Evolutionary conservation across 495 filamentous ascomycete genomes (phyloP).

Genomic region (Podospora comata): DNA sequence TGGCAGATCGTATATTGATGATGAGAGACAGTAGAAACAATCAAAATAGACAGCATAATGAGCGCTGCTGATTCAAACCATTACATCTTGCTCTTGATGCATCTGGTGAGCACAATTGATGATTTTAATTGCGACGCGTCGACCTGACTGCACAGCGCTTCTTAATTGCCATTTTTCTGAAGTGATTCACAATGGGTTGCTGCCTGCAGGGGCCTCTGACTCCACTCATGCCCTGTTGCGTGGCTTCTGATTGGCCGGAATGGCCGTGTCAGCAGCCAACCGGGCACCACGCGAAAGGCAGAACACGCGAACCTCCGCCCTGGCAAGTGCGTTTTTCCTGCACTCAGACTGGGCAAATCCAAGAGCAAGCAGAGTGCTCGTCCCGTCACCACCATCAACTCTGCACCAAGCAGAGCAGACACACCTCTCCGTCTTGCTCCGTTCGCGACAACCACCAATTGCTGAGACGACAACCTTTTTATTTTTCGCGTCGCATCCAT

Average conservation of each 20-base stretch:
- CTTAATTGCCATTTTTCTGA: conserved; percentile 28
- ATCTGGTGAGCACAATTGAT: conserved; percentile 19
- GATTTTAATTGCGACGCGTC: conserved; percentile 24
- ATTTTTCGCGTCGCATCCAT: background rate
- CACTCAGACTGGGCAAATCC: background rate
- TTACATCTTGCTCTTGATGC: background rate
- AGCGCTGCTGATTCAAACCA: background rate
- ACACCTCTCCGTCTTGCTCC: background rate
- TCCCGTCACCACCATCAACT: conserved; percentile 1
- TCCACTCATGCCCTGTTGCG: background rate
- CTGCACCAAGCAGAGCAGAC: background rate
- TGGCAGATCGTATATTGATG: conserved; percentile 6
- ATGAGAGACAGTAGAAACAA: conserved; percentile 7
- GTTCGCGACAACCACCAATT: background rate
- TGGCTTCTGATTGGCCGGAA: conserved; percentile 12
- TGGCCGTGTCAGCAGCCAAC: conserved; percentile 13
- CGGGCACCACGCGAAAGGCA: conserved; percentile 13
- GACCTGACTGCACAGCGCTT: conserved; percentile 1
- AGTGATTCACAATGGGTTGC: conserved; percentile 34
- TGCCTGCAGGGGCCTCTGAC: conserved; percentile 28
- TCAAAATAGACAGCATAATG: background rate
- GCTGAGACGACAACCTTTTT: background rate
- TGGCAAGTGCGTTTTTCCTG: conserved; percentile 6
- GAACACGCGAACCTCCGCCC: conserved; percentile 19
- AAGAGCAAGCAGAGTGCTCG: conserved; percentile 1